Evolutionary conservation across 257 asterid genomes (phyloP).

Genomic region (Ocimum tenuiflorum): DNA sequence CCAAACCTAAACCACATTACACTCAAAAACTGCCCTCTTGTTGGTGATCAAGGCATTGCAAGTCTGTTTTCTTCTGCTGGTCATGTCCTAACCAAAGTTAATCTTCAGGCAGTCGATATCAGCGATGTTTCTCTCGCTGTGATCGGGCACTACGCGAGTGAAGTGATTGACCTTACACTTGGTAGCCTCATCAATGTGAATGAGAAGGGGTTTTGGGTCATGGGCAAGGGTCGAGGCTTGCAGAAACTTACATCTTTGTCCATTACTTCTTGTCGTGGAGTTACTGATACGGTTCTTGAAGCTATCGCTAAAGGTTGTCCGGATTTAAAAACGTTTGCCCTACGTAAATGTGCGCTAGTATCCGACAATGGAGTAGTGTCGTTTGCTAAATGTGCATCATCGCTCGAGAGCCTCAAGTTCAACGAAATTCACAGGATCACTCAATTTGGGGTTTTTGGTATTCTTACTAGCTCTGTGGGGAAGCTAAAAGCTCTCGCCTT

Average conservation of each 20-base stretch:
- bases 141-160: slow-evolving; percentile 72
- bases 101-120: slow-evolving; percentile 50
- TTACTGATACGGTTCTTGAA: slow-evolving; percentile 63
- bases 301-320: slow-evolving; percentile 69
- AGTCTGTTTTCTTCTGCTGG: slow-evolving; percentile 67
- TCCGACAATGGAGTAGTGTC: slow-evolving; percentile 70
- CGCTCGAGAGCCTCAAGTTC: slow-evolving; percentile 56
- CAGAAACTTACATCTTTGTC: slow-evolving; percentile 57
- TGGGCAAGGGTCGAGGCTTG: slow-evolving; percentile 81
- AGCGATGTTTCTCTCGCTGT: slow-evolving; percentile 82
- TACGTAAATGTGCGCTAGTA: slow-evolving; percentile 44
- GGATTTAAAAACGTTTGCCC: slow-evolving; percentile 42
- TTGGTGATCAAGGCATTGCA: slow-evolving; percentile 73
- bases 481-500: slow-evolving; percentile 55
- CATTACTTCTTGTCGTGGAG: slow-evolving; percentile 61
- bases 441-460: slow-evolving; percentile 56
- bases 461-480: slow-evolving; percentile 48
- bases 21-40: slow-evolving; percentile 55
- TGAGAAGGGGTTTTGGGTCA: slow-evolving; percentile 95
- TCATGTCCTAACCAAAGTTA: slow-evolving; percentile 45
- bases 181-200: slow-evolving; percentile 53
- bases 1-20: slow-evolving; percentile 47
- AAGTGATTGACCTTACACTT: slow-evolving; percentile 50
- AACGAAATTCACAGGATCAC: slow-evolving; percentile 76
- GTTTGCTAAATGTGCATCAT: slow-evolving; percentile 46